These are phyloP conservation scores for Penicillium paradoxum DNA, from an alignment of 495 filamentous ascomycete species.

Conservation along the genomic window DNA sequence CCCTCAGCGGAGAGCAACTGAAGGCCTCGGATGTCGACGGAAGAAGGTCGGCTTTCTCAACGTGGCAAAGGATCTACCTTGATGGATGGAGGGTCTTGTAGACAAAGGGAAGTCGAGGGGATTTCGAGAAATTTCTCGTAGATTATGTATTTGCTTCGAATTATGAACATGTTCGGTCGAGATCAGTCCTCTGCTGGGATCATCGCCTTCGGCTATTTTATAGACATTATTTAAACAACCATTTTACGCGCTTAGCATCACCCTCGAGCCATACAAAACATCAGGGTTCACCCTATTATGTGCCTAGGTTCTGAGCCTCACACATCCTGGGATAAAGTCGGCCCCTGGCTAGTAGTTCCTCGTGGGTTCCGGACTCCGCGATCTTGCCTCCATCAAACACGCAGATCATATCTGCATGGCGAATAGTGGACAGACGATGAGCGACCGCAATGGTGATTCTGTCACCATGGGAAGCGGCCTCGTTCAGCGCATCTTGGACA, in stretches of 20 bases:
- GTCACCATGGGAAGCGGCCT: conserved; percentile 28
- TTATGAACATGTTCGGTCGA: too few relatives aligned
- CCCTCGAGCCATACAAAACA: neutral
- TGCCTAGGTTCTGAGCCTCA: conserved; percentile 7
- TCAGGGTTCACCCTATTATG: neutral
- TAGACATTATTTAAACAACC: neutral
- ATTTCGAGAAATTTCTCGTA: too few relatives aligned
- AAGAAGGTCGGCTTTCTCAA: too few relatives aligned
- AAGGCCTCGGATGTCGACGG: neutral
- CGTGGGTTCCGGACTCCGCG: conserved; percentile 71
- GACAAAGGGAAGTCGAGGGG: too few relatives aligned
- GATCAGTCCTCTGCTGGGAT: too few relatives aligned
- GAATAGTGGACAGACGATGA: conserved; percentile 73
- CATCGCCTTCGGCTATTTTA: neutral
- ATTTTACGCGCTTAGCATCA: neutral
- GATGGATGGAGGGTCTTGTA: too few relatives aligned
- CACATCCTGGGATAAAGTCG: conserved; percentile 7
- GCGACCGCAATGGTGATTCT: conserved; percentile 38
- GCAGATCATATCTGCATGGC: conserved; percentile 79
- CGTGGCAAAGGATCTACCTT: too few relatives aligned
- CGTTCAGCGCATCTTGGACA: conserved; percentile 31
- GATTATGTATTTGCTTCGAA: too few relatives aligned
- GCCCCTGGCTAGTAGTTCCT: conserved; percentile 1
- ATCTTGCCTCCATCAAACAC: conserved; percentile 74
- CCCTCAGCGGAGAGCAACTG: neutral